Percentiles rank a stretch among this genome's conserved stretches.
Conservation (phyloP, 768 basidiomycete species). For the Agaricus blazei region DNA sequence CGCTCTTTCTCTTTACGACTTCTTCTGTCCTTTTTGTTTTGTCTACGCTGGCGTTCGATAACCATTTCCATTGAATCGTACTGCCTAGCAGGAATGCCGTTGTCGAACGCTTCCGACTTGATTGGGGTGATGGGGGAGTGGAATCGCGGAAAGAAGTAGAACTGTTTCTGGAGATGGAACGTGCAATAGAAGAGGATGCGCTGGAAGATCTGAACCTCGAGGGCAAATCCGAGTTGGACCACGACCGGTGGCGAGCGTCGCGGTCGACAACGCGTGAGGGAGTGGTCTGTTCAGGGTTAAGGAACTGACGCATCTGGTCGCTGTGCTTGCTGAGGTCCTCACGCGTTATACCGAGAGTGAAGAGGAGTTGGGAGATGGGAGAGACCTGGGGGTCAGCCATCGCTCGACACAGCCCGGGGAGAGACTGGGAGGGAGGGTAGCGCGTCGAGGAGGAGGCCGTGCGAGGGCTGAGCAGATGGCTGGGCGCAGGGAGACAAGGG, state of each 20-base stretch:
- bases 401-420: conserved; percentile 13
- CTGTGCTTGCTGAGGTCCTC: conserved; percentile 69
- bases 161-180: conserved; percentile 39
- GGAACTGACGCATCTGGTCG: conserved; percentile 77
- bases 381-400: conserved; percentile 46
- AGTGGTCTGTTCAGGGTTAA: conserved; percentile 47
- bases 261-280: conserved; percentile 41
- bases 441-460: conserved; percentile 6
- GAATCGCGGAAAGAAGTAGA: conserved; percentile 47
- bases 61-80: conserved; percentile 76
- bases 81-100: conserved; percentile 43
- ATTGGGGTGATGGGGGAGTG: conserved; percentile 59
- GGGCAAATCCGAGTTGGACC: conserved; percentile 29
- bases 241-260: conserved; percentile 27
- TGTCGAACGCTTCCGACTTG: conserved; percentile 57
- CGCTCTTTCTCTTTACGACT: conserved; percentile 45
- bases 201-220: conserved; percentile 31
- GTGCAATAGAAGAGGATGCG: conserved; percentile 31
- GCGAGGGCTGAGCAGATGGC: conserved; percentile 10
- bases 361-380: conserved; percentile 69
- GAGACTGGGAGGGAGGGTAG: conserved; percentile 10
- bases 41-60: conserved; percentile 67
- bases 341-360: conserved; percentile 70
- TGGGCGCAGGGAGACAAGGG: conserved; percentile 7
- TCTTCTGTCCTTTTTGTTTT: conserved; percentile 48